Evolutionary conservation across 176 grass and related monocot genomes (phyloP).

Genomic region (barley (Hordeum vulgare)): MorexV3_pseudomolecules_assembly NC_058522.1:447755269-447755768

Average conservation of each 20-base stretch:
- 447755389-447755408: conserved; percentile 51
- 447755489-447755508: conserved; percentile 37
- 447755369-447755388: conserved; percentile 27
- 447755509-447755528: conserved; percentile 33
- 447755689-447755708: conserved; percentile 15
- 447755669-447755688: conserved; percentile 14
- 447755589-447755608: neutral
- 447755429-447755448: conserved; percentile 21
- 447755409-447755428: conserved; percentile 31
- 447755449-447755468: conserved; percentile 44
- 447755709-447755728: too few species aligned
- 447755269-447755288: conserved; percentile 20
- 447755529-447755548: conserved; percentile 6
- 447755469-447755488: conserved; percentile 49
- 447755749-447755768: conserved; percentile 22
- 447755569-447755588: neutral
- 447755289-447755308: neutral
- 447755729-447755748: neutral
- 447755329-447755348: conserved; percentile 36
- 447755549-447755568: neutral
- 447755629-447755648: conserved; percentile 24
- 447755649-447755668: conserved; percentile 11
- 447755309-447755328: conserved; percentile 32
- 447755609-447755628: too few species aligned
- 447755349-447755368: conserved; percentile 16